These are phyloP conservation scores for Starmerella potacharoeniae DNA, from an alignment of 805 yeast species.

Conservation along the genomic window DNA sequence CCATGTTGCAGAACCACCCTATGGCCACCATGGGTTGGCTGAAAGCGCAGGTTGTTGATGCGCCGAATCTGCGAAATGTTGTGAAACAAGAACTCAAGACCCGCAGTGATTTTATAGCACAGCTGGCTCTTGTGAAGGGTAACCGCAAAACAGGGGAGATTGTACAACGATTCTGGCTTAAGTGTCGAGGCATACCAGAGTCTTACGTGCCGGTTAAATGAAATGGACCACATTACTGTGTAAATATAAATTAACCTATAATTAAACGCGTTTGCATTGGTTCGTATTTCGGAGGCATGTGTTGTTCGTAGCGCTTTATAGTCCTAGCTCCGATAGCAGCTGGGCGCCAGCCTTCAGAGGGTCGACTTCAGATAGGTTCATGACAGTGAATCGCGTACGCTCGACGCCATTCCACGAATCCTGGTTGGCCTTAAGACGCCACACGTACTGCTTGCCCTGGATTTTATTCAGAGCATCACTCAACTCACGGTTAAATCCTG, in stretches of 20 bases:
- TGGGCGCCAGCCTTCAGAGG: constrained; percentile 7
- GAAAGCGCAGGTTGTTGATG: constrained; percentile 12
- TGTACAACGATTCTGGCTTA: constrained; percentile 28
- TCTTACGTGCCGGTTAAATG: constrained; percentile 14
- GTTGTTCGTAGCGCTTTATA: neutral
- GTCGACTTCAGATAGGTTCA: constrained; percentile 30
- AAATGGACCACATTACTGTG: neutral
- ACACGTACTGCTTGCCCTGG: constrained; percentile 57
- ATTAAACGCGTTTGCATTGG: neutral
- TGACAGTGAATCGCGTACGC: constrained; percentile 55
- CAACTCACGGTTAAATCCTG: constrained; percentile 32
- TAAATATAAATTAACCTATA: neutral
- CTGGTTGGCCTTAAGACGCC: constrained; percentile 70
- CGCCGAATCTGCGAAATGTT: constrained; percentile 12
- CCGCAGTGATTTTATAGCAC: constrained; percentile 24
- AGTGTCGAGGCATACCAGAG: constrained; percentile 27
- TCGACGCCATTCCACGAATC: constrained; percentile 73
- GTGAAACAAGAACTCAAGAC: constrained; percentile 13
- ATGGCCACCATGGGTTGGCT: constrained; percentile 12
- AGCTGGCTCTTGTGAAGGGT: constrained; percentile 27
- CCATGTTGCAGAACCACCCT: constrained; percentile 23
- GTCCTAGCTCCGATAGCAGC: constrained; percentile 18
- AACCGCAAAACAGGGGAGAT: constrained; percentile 23
- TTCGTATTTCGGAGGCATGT: neutral
- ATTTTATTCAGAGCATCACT: constrained; percentile 36